Base-by-base conservation (phyloP, 2,329 filamentous ascomycete genomes). In the Trichoderma atrobrunneum region DNA sequence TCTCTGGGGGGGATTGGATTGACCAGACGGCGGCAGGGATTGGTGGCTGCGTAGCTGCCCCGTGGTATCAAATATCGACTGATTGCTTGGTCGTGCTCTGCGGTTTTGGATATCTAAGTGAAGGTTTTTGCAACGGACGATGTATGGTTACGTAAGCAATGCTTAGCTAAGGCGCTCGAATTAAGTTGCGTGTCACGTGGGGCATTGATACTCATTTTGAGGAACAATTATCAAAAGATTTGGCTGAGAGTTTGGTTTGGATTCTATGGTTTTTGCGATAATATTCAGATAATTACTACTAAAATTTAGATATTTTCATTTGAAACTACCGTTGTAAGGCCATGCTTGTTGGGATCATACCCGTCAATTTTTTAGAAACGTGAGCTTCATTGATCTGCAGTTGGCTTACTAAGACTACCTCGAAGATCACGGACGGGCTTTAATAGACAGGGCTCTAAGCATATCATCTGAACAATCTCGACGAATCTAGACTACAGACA, bases 11-110 rank as follows among this genome's bases (percentile, higher is more conserved):
- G 24, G 18, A 12, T 39, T 59, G 3, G 60, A 39, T 57, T 14
- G 66, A 39, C 60, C 73, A 68, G 67, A 74, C 72, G 24, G 66
- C 73, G 24, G 70, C 71, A 26, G 59, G 74, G 74, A 65, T 70
- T 51, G 28, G 48, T 28, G 18, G 66, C 59, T 48, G 57, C 12
- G 60, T 59, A 65, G 24, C 24, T 57, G 18, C 39, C 32, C 18
- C 54, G n/a, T 34, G 28, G 48, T 71, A 26, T 65, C 24, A 16
- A 43, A n/a, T 43, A 1, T 60, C 28, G 56, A 30, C 30, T 21
- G 30, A 66, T 57, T 11, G 63, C 64, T 21, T 67, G 64, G 7
- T 34, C 18, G 32, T 28, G 26, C 16, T 66, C 56, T 43, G 24
- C 24, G 48, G 43, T 18, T 66, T 56, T 39, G 32, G 56, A 28